Base-by-base conservation (phyloP, 1,139 yeast species). In the Pichia sp. region DNA sequence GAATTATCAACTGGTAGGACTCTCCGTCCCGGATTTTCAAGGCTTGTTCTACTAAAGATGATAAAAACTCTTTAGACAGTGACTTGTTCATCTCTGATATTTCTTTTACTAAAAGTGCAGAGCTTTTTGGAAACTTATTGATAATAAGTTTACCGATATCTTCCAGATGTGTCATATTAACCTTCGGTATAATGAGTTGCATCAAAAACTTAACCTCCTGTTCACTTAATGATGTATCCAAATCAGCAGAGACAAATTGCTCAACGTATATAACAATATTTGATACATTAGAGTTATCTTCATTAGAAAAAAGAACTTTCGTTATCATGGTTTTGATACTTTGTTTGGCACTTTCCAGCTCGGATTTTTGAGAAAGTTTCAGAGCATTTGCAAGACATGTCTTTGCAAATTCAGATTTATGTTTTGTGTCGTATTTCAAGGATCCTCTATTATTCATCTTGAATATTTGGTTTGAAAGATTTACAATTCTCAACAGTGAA, bases 21-120 rank as follows among this genome's bases (percentile, higher is more conserved):
- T 35, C 32, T 1, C 38, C 36, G 5, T 31, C 26, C 1, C 20
- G 20, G 4, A 28, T 7, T 3, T 39, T 26, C 22, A 56, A 25
- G 2, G 52, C 48, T 4, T 33, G 36, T n/a, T 46, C 49, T 7
- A 56, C 60, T 6, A 56, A 35, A 1, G 47, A 42, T 0, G 53
- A 43, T 4, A 59, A 37, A 34, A 59, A 59, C 5, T 44, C 47
- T 3, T 52, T 45, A 3, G 61, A 51, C 7, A 59, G 33, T 2
- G 52, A 45, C 31, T 50, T 53, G 34, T 59, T 59, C 48, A 50
- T 43, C 1, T 38, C 38, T 1, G 55, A 51, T 2, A 56, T 39
- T 25, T 46, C 47, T 34, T 48, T 34, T 10, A 59, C 37, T 8
- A 59, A 28, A 0, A 35, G 22, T 3, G 53, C 46, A 1, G 55